phyloP scores from a whole-genome alignment of 2,329 filamentous ascomycete species.

The Nothophoma quercina region DNA sequence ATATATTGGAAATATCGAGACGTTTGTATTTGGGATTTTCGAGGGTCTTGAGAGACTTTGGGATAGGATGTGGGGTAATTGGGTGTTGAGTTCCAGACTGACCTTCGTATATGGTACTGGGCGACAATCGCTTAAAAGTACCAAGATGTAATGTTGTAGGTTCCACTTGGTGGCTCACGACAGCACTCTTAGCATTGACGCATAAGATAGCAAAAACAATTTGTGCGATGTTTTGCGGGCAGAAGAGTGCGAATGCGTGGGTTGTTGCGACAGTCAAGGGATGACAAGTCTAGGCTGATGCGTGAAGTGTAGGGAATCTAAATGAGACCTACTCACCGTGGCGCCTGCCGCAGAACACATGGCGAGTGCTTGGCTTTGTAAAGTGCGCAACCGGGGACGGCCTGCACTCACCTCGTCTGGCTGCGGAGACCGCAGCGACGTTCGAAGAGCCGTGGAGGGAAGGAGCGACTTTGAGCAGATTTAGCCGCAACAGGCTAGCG shows the following conservation, averaged over 20 bases:
- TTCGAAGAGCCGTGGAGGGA: constrained; percentile 21
- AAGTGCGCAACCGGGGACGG: constrained; percentile 9
- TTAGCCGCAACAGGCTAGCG: constrained; percentile 34
- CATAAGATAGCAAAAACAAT: constrained; percentile 23
- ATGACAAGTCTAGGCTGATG: constrained; percentile 41
- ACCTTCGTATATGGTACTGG: constrained; percentile 19
- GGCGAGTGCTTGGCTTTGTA: constrained; percentile 16
- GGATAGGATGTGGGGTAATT: constrained; percentile 5
- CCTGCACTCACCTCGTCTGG: constrained; percentile 15
- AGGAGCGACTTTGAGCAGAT: constrained; percentile 41
- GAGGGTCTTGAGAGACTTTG: neutral
- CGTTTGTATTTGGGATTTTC: neutral
- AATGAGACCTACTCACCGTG: neutral
- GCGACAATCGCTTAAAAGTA: constrained; percentile 31
- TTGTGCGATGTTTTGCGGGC: constrained; percentile 22
- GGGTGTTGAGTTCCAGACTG: constrained; percentile 44
- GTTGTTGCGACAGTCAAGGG: constrained; percentile 45
- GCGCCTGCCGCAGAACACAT: constrained; percentile 15
- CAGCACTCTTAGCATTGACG: constrained; percentile 35
- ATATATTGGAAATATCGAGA: neutral
- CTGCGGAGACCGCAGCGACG: constrained; percentile 15
- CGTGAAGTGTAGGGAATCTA: constrained; percentile 35
- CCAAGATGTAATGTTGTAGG: constrained; percentile 5
- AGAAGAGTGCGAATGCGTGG: constrained; percentile 35
- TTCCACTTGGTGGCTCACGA: constrained; percentile 28